Conservation (phyloP, 345 rosid species). For the Dipteronia sinensis region DNA sequence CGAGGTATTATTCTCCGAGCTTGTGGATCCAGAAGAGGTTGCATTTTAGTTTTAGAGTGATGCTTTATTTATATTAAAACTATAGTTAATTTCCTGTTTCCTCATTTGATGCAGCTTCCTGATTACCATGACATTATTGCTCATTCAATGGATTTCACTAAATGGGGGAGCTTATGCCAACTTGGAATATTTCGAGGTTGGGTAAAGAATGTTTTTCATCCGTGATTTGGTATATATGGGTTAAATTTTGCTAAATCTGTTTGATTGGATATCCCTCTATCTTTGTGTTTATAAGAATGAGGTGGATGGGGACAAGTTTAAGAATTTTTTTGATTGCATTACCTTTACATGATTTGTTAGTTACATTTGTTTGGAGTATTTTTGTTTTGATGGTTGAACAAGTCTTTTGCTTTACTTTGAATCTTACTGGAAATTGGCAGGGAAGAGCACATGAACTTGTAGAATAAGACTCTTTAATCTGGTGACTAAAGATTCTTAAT, state of each 20-base stretch:
- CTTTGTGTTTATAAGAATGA: not conserved
- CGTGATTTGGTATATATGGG: not conserved
- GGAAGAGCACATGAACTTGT: not conserved
- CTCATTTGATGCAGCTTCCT: conserved; percentile 73
- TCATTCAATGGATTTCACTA: conserved; percentile 88
- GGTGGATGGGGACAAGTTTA: not conserved
- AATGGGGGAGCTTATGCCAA: too few relatives aligned
- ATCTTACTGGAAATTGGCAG: too few relatives aligned
- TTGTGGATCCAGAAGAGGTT: conserved; percentile 90
- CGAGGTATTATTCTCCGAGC: conserved; percentile 92
- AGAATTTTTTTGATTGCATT: conserved; percentile 1
- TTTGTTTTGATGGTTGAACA: too few relatives aligned
- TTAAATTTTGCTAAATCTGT: not conserved
- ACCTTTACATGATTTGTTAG: not conserved
- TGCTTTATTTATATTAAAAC: not conserved
- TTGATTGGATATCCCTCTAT: not conserved
- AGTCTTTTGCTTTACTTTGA: not conserved
- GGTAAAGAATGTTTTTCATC: conserved; percentile 16
- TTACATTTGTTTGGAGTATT: not conserved
- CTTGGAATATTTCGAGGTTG: conserved; percentile 91
- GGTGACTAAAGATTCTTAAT: not conserved
- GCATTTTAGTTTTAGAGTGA: conserved; percentile 20
- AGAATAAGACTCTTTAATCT: not conserved
- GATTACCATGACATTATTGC: conserved; percentile 84
- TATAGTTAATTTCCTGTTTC: conserved; percentile 1